Evolutionary conservation across 1,284 basidiomycete genomes (phyloP).

Genomic region (Trichosporon sp.): DNA sequence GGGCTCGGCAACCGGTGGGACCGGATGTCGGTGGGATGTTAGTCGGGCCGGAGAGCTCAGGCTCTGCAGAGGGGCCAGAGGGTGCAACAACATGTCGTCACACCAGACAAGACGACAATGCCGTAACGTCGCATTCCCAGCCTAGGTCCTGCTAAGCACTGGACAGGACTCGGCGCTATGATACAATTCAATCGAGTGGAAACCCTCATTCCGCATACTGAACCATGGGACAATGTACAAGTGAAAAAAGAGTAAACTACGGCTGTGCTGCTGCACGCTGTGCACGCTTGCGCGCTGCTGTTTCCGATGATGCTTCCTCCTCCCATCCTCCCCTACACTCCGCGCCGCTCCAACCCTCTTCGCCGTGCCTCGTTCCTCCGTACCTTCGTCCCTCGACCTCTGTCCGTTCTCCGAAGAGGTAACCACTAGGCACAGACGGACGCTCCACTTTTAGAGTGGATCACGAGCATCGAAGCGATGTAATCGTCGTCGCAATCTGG

Average conservation of each 20-base stretch:
- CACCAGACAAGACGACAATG: not conserved
- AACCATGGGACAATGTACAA: not conserved
- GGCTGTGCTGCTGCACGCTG: not conserved
- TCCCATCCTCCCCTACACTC: not conserved
- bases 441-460: too few species aligned
- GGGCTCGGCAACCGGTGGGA: not conserved
- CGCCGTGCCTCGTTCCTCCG: not conserved
- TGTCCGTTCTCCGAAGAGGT: too few species aligned
- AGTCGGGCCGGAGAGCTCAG: too few species aligned
- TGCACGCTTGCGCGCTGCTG: not conserved
- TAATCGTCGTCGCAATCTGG: too few species aligned
- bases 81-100: not conserved
- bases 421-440: too few species aligned
- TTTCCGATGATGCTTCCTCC: not conserved
- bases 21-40: not conserved
- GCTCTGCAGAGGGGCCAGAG: too few species aligned
- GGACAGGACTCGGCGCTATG: not conserved
- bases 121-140: not conserved
- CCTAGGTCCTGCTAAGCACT: not conserved
- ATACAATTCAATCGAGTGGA: not conserved
- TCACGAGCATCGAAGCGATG: too few species aligned
- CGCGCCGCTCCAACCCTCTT: not conserved
- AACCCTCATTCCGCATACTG: not conserved
- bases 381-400: too few species aligned
- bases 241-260: not conserved